Base-by-base conservation (phyloP, 305 asterid genomes). In the Rubia tinctorum region DNA sequence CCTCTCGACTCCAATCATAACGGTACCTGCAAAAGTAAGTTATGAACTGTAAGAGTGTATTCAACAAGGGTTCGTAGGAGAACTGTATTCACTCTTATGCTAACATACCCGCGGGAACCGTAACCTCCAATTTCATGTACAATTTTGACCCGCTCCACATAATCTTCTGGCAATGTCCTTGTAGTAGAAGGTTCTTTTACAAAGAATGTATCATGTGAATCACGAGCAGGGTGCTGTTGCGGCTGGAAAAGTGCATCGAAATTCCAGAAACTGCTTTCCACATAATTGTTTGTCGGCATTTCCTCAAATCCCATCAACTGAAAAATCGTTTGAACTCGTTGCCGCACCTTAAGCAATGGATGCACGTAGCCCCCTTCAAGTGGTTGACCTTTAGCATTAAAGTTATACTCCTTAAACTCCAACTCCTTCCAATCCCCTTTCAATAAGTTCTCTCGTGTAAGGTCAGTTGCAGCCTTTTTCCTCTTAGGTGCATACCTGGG, bases 1-100 rank as follows among this genome's bases (percentile, higher is more conserved):
- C 98, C 73, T 90, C 99, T 77, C 98, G 91, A 85, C 91, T 89
- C 98, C 99, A 95, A 1, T 88, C 96, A 85, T 90, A 92, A 23
- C 84, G 88, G 88, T 95, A 95, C 76, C 99, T 94, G 78, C 64
- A 77, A 73, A 76, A 56, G 68, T 22, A 76, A 56, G 68, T 22
- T 72, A 44, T 73, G 45, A 14, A 40, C 47, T 25, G 23, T 40
- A 75, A 45, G 60, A 62, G 78, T 18, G 73, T 59, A 49, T 71
- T 75, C 51, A 64, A 72, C 47, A 51, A 43, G 23, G 25, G 40
- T 74, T 40, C 39, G 68, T 44, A 56, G 49, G 15, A 23, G 51
- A 18, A 25, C 58, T 27, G 69, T 25, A n/a, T 23, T 62, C 71
- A 53, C 44, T 77, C 3, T 45, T n/a, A 37, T 3, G 40, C 34